Percentiles rank a stretch among this genome's conserved stretches.
These are phyloP conservation scores for Camellia sinensis DNA, from an alignment of 148 eudicot genomes.

Conservation along the genomic window DNA sequence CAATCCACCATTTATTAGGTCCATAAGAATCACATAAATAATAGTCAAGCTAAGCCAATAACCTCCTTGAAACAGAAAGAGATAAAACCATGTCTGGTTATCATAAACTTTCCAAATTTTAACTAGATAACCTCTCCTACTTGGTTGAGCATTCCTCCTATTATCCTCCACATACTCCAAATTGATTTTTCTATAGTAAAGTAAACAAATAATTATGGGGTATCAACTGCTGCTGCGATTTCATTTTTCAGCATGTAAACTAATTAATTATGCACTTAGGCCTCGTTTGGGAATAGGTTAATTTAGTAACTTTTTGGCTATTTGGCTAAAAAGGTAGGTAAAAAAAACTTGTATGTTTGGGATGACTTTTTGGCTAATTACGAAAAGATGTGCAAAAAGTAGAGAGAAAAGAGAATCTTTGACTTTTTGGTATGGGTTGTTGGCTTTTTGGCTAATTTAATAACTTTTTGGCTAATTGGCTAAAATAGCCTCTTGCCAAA, in stretches of 20 bases:
- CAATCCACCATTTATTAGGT: not conserved
- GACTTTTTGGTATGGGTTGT: too few relatives aligned
- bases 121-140: not conserved
- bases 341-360: too few relatives aligned
- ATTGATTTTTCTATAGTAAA: not conserved
- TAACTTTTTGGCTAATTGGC: too few relatives aligned
- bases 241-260: not conserved
- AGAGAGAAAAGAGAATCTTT: too few relatives aligned
- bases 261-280: too few relatives aligned
- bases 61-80: not conserved
- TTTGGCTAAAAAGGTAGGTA: too few relatives aligned
- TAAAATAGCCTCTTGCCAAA: too few relatives aligned
- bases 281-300: too few relatives aligned
- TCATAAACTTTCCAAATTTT: not conserved
- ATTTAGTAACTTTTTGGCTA: too few relatives aligned
- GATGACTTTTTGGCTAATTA: too few relatives aligned
- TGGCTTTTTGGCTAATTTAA: too few relatives aligned
- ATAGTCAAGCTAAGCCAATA: not conserved
- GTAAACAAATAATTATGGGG: not conserved
- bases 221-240: not conserved
- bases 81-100: not conserved
- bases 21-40: not conserved
- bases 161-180: not conserved
- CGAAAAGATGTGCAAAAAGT: too few relatives aligned
- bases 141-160: conserved; percentile 1